A percentile compares a stretch with the other conserved stretches of the same genome.
phyloP scores from a whole-genome alignment of 805 yeast genomes.

The Nakazawaea sp. region DNA sequence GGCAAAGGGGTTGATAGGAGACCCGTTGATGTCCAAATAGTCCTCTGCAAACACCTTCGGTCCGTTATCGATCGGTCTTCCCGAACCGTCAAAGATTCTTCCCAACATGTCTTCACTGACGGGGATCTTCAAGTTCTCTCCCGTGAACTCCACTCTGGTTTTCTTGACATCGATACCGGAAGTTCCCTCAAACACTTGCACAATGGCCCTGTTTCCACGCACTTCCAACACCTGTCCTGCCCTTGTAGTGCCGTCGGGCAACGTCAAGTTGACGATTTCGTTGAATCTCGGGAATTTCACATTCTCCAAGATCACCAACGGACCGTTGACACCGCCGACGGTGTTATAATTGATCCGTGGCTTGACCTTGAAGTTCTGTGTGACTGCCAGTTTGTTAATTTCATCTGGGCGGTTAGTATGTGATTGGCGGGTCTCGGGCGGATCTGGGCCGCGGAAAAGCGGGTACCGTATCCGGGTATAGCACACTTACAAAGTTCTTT shows the following conservation, averaged over 20 bases:
- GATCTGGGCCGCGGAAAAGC: no score
- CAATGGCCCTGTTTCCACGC: slow-evolving; percentile 94
- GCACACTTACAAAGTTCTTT: slow-evolving; percentile 31
- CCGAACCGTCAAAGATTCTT: slow-evolving; percentile 97
- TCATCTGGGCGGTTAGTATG: slow-evolving; percentile 35
- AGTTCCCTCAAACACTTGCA: slow-evolving; percentile 98
- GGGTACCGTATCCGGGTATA: no score
- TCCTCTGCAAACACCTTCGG: slow-evolving; percentile 99
- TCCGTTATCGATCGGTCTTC: slow-evolving; percentile 96
- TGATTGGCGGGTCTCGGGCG: no score
- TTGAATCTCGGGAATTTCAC: slow-evolving; percentile 87
- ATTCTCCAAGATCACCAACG: slow-evolving; percentile 83
- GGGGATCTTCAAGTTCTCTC: slow-evolving; percentile 85
- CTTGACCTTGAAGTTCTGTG: slow-evolving; percentile 83
- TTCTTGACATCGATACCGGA: slow-evolving; percentile 98
- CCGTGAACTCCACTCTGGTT: slow-evolving; percentile 96
- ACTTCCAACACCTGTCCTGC: slow-evolving; percentile 99
- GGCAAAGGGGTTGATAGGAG: slow-evolving; percentile 97
- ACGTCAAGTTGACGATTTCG: slow-evolving; percentile 93
- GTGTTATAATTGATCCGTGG: slow-evolving; percentile 94
- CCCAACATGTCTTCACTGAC: slow-evolving; percentile 97
- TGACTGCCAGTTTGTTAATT: slow-evolving; percentile 85
- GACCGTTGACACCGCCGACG: slow-evolving; percentile 98
- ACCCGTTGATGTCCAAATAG: slow-evolving; percentile 95
- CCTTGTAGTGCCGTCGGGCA: slow-evolving; percentile 91